phyloP scores from a whole-genome alignment of 2,329 filamentous ascomycete species.

The Fusarium lateritium region DNA sequence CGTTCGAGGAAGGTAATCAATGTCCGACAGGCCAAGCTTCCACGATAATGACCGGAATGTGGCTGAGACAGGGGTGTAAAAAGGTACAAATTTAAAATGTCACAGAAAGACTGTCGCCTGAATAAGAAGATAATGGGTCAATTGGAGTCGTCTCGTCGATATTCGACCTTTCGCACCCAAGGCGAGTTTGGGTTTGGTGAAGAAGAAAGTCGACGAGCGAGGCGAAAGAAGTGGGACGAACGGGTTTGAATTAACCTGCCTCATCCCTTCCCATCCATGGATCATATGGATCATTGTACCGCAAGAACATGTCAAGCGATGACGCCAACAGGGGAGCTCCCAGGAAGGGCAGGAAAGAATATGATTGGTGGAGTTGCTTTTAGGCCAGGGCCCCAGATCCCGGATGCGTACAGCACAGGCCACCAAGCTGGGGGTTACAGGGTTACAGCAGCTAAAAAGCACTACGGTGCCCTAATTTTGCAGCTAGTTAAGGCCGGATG shows the following conservation, averaged over 20 bases:
- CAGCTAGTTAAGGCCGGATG: constrained; percentile 27
- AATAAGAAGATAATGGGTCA: constrained; percentile 8
- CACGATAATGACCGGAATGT: constrained; percentile 34
- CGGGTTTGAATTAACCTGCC: constrained; percentile 20
- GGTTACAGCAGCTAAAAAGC: constrained; percentile 14
- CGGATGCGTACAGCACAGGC: constrained; percentile 24
- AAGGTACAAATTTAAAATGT: constrained; percentile 10
- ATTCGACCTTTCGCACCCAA: constrained; percentile 41
- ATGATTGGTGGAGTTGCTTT: constrained; percentile 17
- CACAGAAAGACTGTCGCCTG: constrained; percentile 1
- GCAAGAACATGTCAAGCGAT: constrained; percentile 25
- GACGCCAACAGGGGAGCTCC: constrained; percentile 34
- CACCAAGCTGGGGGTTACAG: constrained; percentile 22
- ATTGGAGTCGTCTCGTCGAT: constrained; percentile 15
- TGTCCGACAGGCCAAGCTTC: constrained; percentile 26
- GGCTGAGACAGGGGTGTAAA: constrained; percentile 24
- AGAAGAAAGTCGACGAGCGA: constrained; percentile 23
- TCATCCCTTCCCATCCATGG: constrained; percentile 33
- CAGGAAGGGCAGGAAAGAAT: not conserved
- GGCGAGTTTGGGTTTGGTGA: constrained; percentile 36
- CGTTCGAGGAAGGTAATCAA: constrained; percentile 23
- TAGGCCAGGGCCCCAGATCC: constrained; percentile 34
- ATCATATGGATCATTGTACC: constrained; percentile 14
- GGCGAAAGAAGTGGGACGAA: constrained; percentile 38
- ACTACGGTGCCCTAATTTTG: constrained; percentile 18